Evolutionary conservation across 179 eudicot species (phyloP), one percentile per base, ranked within the genome.

Genomic region (Silene vulgaris): DNA sequence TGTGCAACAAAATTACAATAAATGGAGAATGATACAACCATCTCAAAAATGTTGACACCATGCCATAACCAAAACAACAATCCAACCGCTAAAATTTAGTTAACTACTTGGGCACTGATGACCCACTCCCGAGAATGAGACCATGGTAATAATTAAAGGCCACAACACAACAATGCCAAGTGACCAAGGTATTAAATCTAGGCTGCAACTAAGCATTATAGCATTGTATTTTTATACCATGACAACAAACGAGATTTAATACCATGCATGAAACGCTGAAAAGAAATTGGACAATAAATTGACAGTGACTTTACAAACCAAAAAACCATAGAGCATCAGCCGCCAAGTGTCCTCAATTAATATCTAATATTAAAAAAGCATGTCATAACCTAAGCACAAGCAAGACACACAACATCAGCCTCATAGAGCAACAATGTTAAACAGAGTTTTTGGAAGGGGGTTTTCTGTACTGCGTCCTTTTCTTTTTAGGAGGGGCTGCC

Each of bases 1-100:
- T 71, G 17, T 26, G 37, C 19, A 50, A 54, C 43, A n/a, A 19
- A 72, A 72, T 26, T 5, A 29, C 43, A 72, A 16, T 1, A 16
- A 72, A 57, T 30, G 64, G 50, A 72, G 29, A 57, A 72, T 11
- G 48, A 57, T n/a, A 56, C 50, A 71, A 54, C 20, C 63, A 50
- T 54, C 43, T 71, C 11, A 30, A 8, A 19, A 37, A 68, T 2
- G 59, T 16, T 52, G 59, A 52, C 59, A 52, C 2, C 12, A 52
- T 13, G 59, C n/a, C 12, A 52, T 26, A 62, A 21, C 16, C 23
- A 37, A 66, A 68, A 68, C 71, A 67, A n/a, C 7, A 66, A 17
- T 17, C 48, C 54, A 68, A 7, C 71, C 28, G 13, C 71, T 20
- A 37, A 68, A 35, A 19, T 68, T 17, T 16, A 68, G 28, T 68